Percentiles rank a stretch among this genome's conserved stretches.
phyloP scores from a whole-genome alignment of 495 filamentous ascomycete species.

The Penicillium herquei region DNA sequence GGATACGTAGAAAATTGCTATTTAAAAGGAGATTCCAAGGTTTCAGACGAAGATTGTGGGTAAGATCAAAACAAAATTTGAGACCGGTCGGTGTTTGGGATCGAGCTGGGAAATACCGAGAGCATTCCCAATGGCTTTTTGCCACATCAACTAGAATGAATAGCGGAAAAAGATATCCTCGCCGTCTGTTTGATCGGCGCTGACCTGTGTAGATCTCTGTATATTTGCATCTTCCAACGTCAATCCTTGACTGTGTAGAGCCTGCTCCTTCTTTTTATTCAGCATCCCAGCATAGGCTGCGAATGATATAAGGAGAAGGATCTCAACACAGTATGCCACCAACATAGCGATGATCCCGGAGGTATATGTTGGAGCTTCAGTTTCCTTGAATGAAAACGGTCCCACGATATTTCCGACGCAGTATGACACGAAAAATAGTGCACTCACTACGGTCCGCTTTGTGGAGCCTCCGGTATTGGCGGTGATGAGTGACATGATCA shows the following conservation, averaged over 20 bases:
- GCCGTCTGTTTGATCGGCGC: not conserved
- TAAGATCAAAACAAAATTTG: not conserved
- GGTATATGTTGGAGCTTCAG: slow-evolving; percentile 46
- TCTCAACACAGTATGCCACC: slow-evolving; percentile 6
- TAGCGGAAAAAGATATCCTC: not conserved
- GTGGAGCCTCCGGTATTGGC: slow-evolving; percentile 55
- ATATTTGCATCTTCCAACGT: not conserved
- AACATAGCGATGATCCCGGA: slow-evolving; percentile 52
- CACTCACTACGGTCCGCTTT: slow-evolving; percentile 55
- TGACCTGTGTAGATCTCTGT: not conserved
- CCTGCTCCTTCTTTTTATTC: slow-evolving; percentile 1
- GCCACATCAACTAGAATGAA: not conserved
- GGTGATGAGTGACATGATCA: slow-evolving; percentile 54
- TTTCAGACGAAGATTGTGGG: too few species aligned
- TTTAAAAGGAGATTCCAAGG: too few species aligned
- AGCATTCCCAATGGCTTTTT: too few species aligned
- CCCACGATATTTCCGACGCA: slow-evolving; percentile 49
- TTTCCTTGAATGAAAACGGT: slow-evolving; percentile 55
- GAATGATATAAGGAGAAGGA: slow-evolving; percentile 2
- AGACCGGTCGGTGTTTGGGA: too few species aligned
- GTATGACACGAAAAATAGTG: slow-evolving; percentile 46
- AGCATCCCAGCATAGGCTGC: not conserved
- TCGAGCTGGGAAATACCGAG: too few species aligned
- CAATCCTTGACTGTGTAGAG: not conserved
- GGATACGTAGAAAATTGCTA: too few species aligned